These are phyloP conservation scores for Debaryomyces sp. DNA, from an alignment of 1,139 yeast genomes.

Conservation along the genomic window DNA sequence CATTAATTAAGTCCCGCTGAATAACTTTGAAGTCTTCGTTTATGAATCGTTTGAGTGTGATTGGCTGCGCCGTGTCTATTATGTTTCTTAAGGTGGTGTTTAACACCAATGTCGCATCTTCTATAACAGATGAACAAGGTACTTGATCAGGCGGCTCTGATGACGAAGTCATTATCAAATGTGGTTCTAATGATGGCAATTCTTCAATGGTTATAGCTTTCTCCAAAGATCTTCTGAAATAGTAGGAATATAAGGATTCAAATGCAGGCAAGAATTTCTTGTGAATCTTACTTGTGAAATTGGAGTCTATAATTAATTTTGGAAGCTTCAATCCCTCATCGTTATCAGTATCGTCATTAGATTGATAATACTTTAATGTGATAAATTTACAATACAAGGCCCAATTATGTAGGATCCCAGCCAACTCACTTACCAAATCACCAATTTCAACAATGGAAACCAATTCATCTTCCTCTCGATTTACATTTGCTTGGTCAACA, in stretches of 20 bases:
- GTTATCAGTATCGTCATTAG: constrained; percentile 6
- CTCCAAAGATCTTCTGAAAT: constrained; percentile 77
- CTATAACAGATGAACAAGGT: constrained; percentile 82
- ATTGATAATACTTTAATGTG: constrained; percentile 57
- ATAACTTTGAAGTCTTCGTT: constrained; percentile 33
- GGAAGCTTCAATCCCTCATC: constrained; percentile 43
- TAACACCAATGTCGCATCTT: constrained; percentile 76
- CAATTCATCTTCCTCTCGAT: constrained; percentile 5
- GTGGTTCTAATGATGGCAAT: constrained; percentile 52
- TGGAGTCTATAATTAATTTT: constrained; percentile 57
- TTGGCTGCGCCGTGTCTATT: constrained; percentile 61
- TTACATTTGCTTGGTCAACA: not conserved
- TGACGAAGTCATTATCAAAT: constrained; percentile 18
- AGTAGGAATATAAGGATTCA: constrained; percentile 64
- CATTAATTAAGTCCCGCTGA: constrained; percentile 41
- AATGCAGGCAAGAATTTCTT: constrained; percentile 59
- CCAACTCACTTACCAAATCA: constrained; percentile 64
- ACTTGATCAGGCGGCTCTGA: constrained; percentile 50
- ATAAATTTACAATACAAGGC: constrained; percentile 77
- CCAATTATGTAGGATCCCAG: constrained; percentile 86
- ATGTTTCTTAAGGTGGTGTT: constrained; percentile 65
- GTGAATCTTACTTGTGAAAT: constrained; percentile 61
- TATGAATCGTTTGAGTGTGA: constrained; percentile 55
- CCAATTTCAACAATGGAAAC: constrained; percentile 51
- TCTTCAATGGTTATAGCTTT: constrained; percentile 83